phyloP scores from a whole-genome alignment of 2,329 filamentous ascomycete species.

The Ophiostoma sp. region DNA sequence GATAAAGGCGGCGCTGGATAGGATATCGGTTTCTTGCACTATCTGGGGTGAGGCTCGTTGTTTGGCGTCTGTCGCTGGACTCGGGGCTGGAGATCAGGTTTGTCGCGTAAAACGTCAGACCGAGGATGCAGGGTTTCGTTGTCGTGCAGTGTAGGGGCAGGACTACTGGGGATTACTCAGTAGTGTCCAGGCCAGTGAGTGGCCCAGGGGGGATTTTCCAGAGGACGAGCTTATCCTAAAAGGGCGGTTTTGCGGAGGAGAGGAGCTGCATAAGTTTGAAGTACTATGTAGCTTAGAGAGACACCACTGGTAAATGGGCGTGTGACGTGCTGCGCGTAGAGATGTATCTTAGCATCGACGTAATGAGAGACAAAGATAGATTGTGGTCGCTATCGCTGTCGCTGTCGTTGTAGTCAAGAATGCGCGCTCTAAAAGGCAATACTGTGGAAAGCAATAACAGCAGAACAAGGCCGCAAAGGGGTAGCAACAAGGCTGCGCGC shows the following conservation, averaged over 20 bases:
- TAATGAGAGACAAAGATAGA: neutral
- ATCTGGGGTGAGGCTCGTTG: neutral
- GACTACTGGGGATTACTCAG: neutral
- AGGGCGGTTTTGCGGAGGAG: conserved; percentile 20
- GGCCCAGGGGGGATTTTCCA: conserved; percentile 12
- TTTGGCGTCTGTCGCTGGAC: neutral
- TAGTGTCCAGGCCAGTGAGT: conserved; percentile 6
- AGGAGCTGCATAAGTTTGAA: neutral
- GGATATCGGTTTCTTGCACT: neutral
- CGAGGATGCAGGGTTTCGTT: conserved; percentile 1
- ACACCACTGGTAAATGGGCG: neutral
- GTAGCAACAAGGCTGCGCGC: neutral
- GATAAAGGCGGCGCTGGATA: neutral
- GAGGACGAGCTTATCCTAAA: conserved; percentile 20
- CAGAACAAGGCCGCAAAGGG: neutral
- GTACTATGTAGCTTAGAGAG: neutral
- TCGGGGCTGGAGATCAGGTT: neutral
- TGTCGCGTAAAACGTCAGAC: neutral
- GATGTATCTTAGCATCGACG: neutral
- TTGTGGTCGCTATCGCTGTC: neutral
- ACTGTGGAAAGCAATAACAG: neutral
- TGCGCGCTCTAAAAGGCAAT: neutral
- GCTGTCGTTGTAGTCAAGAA: neutral
- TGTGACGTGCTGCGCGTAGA: conserved; percentile 1
- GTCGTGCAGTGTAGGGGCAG: neutral